A percentile compares a stretch with the other conserved stretches of the same genome.
phyloP scores from a whole-genome alignment of 1,284 basidiomycete genomes.

The Microbotryomycetes sp. region DNA sequence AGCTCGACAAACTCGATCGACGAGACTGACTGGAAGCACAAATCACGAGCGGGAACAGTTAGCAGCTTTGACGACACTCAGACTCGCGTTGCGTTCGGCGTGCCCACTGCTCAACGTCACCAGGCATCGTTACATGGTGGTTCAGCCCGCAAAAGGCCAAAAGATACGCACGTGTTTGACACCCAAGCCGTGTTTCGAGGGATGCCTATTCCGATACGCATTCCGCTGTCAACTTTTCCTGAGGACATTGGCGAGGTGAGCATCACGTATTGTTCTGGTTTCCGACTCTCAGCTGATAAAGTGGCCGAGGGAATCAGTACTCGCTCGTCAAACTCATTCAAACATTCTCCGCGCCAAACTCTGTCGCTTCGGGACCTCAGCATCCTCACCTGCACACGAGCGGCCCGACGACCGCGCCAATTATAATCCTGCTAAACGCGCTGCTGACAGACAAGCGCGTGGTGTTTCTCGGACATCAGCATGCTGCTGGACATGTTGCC shows the following conservation, averaged over 20 bases:
- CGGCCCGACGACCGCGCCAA: constrained; percentile 80
- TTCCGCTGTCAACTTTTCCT: constrained; percentile 74
- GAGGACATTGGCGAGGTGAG: constrained; percentile 93
- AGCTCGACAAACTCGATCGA: constrained; percentile 2
- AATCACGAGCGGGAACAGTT: constrained; percentile 16
- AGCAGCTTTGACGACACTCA: neutral
- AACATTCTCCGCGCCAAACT: constrained; percentile 66
- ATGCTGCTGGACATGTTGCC: constrained; percentile 72
- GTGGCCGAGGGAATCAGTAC: constrained; percentile 53
- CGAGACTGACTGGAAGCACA: neutral
- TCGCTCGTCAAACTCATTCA: constrained; percentile 84
- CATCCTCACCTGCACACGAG: constrained; percentile 90
- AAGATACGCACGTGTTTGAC: constrained; percentile 90
- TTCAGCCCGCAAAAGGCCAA: constrained; percentile 44
- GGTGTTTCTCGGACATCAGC: constrained; percentile 75
- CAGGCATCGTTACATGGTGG: too few relatives aligned
- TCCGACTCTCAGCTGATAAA: neutral
- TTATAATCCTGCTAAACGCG: constrained; percentile 91
- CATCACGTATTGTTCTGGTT: constrained; percentile 21
- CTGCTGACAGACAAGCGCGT: constrained; percentile 87
- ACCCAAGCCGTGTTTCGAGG: constrained; percentile 69
- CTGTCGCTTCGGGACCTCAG: constrained; percentile 57
- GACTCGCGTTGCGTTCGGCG: neutral
- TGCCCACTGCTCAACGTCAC: neutral
- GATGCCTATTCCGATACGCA: constrained; percentile 60